phyloP scores from a whole-genome alignment of 305 asterid species.

The Fraxinus xanthoxyloides region DNA sequence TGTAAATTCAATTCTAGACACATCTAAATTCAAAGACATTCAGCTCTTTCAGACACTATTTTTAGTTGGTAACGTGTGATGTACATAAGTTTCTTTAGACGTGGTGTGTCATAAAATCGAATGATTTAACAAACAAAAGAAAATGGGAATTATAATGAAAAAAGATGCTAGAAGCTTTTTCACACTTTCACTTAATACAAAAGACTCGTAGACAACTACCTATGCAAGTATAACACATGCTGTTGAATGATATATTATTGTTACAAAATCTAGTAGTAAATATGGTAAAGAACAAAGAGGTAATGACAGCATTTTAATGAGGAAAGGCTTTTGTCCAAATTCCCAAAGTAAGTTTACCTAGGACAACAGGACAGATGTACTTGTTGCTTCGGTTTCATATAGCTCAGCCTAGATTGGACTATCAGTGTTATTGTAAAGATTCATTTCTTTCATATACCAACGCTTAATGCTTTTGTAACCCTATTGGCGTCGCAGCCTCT shows the following conservation, averaged over 20 bases:
- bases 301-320: background rate
- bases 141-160: background rate
- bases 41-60: background rate
- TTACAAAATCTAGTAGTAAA: background rate
- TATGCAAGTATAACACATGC: background rate
- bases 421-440: background rate
- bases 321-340: background rate
- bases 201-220: background rate
- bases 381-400: background rate
- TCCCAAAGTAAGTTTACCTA: background rate
- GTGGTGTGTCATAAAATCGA: background rate
- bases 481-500: background rate
- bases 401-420: background rate
- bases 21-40: background rate
- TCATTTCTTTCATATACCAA: background rate
- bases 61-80: background rate
- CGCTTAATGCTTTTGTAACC: background rate
- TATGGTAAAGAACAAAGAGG: background rate
- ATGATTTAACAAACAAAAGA: background rate
- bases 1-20: background rate
- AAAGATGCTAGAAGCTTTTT: background rate
- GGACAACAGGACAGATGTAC: background rate
- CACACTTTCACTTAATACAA: background rate
- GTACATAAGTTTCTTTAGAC: background rate
- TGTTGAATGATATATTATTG: background rate